A percentile compares a stretch with the other conserved stretches of the same genome.
Evolutionary conservation across 345 rosid species (phyloP).

Genomic region (Theobroma cacao): DNA sequence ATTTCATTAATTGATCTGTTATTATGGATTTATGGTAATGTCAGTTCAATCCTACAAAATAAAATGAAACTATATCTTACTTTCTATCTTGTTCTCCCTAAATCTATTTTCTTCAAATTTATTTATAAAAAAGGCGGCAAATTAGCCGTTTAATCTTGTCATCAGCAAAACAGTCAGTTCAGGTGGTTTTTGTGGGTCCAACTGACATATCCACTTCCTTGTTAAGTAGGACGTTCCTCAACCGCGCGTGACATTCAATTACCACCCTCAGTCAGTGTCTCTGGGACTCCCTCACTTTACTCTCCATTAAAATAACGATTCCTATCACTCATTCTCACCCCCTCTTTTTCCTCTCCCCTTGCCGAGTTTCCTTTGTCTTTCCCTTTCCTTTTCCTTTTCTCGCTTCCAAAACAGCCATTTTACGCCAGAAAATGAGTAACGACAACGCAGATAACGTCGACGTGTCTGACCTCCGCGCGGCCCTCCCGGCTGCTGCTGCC

Average conservation of each 20-base stretch:
- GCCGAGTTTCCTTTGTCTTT: not conserved
- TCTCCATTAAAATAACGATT: not conserved
- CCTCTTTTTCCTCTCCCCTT: not conserved
- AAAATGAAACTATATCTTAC: too few species aligned
- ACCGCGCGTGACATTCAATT: not conserved
- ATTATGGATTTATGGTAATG: too few species aligned
- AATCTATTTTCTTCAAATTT: too few species aligned
- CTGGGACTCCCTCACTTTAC: not conserved
- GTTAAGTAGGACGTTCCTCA: not conserved
- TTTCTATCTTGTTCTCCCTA: too few species aligned
- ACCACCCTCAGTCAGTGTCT: not conserved
- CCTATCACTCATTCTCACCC: not conserved
- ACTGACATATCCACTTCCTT: not conserved
- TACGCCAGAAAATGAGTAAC: constrained; percentile 3
- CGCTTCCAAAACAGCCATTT: not conserved
- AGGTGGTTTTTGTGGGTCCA: not conserved
- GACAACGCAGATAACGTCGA: not conserved
- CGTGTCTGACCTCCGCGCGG: not conserved
- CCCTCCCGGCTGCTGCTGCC: constrained; percentile 19
- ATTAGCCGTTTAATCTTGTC: not conserved
- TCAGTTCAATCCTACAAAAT: too few species aligned
- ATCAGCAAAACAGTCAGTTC: not conserved
- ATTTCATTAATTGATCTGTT: too few species aligned
- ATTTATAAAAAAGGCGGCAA: not conserved
- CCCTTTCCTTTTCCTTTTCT: not conserved